Percentiles rank a stretch among this genome's conserved stretches.
These are phyloP conservation scores for Cladophialophora immunda DNA, from an alignment of 2,329 filamentous ascomycete genomes.

Conservation along the genomic window DNA sequence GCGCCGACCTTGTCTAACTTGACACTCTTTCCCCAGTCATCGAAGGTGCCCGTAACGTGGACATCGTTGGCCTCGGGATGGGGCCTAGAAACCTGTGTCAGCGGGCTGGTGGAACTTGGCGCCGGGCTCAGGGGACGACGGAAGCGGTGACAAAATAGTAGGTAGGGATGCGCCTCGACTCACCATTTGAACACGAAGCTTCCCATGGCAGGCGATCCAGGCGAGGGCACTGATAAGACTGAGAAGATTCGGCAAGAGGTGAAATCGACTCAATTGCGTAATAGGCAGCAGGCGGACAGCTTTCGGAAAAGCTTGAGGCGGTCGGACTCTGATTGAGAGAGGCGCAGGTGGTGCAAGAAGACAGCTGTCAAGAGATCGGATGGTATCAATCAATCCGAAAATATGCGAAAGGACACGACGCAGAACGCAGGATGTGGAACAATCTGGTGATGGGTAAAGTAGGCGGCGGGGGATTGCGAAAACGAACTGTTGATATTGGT, in stretches of 20 bases:
- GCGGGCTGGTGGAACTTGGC: constrained; percentile 17
- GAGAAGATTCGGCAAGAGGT: constrained; percentile 9
- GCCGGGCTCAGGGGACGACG: constrained; percentile 19
- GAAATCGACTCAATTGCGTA: constrained; percentile 20
- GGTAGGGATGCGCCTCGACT: constrained; percentile 21
- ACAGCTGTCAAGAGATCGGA: constrained; percentile 32
- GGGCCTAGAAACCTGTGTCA: constrained; percentile 67
- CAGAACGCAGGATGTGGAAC: constrained; percentile 1
- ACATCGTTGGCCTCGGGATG: constrained; percentile 80
- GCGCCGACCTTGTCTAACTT: constrained; percentile 79
- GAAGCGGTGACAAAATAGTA: neutral
- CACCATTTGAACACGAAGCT: constrained; percentile 42
- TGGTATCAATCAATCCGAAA: neutral
- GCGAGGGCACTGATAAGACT: constrained; percentile 7
- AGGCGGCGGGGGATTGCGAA: constrained; percentile 8
- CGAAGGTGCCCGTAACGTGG: constrained; percentile 94
- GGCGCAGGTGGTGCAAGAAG: constrained; percentile 45
- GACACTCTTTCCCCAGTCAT: constrained; percentile 89
- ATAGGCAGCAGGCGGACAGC: constrained; percentile 33
- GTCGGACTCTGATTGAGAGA: constrained; percentile 41
- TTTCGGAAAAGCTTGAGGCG: constrained; percentile 31
- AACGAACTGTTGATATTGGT: neutral
- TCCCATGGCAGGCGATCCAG: constrained; percentile 33
- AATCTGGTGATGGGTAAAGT: constrained; percentile 4
- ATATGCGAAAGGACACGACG: neutral